phyloP scores from a whole-genome alignment of 2,329 filamentous ascomycete species.

The Proliferodiscus dingleyae region DNA sequence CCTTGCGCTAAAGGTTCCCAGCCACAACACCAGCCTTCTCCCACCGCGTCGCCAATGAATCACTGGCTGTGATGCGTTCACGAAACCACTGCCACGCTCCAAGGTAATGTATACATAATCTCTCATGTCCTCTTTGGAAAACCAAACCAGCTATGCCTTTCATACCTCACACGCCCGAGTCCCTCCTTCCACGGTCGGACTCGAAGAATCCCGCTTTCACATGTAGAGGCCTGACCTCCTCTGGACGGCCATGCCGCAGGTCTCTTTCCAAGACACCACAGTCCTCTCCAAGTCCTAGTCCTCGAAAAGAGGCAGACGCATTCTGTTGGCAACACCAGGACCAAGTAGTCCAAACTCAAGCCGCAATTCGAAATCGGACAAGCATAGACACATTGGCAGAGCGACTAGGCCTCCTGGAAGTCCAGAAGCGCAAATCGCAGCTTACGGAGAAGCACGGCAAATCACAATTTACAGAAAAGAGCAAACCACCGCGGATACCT shows the following conservation, averaged over 20 bases:
- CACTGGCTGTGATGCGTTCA: constrained; percentile 14
- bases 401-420: constrained; percentile 67
- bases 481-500: constrained; percentile 7
- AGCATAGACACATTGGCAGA: constrained; percentile 87
- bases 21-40: constrained; percentile 8
- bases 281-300: constrained; percentile 26
- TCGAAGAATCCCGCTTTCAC: constrained; percentile 79
- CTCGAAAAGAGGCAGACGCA: constrained; percentile 24
- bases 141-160: constrained; percentile 50
- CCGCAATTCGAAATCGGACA: constrained; percentile 53
- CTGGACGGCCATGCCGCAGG: constrained; percentile 78
- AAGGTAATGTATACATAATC: constrained; percentile 7
- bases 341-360: constrained; percentile 47
- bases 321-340: constrained; percentile 97
- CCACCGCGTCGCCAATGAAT: constrained; percentile 6
- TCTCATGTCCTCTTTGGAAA: constrained; percentile 10
- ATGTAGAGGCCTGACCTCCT: constrained; percentile 80
- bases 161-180: constrained; percentile 73
- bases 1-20: constrained; percentile 2
- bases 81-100: constrained; percentile 14
- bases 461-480: constrained; percentile 21
- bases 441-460: constrained; percentile 24
- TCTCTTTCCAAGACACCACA: constrained; percentile 47
- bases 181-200: constrained; percentile 71
- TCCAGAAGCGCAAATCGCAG: constrained; percentile 43